phyloP scores from a whole-genome alignment of 495 filamentous ascomycete genomes.

The Penicillium arizonense region DNA sequence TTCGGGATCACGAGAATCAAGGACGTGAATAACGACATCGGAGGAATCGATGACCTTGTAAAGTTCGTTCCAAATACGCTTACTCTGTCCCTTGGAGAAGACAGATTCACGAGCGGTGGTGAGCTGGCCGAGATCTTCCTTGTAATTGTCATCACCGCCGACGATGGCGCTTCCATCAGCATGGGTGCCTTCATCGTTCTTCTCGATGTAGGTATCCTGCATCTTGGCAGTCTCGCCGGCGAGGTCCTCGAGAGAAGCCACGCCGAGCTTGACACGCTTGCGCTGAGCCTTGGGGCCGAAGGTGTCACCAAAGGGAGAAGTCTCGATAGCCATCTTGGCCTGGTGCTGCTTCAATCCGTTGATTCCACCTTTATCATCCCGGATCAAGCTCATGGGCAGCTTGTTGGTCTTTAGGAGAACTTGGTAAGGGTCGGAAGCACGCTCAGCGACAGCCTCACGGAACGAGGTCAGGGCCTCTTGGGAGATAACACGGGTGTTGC shows the following conservation, averaged over 20 bases:
- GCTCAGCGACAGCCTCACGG: slow-evolving; percentile 88
- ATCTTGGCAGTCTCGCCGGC: slow-evolving; percentile 73
- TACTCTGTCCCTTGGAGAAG: slow-evolving; percentile 90
- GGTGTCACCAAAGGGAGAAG: slow-evolving; percentile 78
- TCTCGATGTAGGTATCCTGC: slow-evolving; percentile 76
- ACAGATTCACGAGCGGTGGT: slow-evolving; percentile 80
- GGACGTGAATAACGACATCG: slow-evolving; percentile 93
- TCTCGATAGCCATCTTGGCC: slow-evolving; percentile 92
- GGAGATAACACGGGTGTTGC: slow-evolving; percentile 67
- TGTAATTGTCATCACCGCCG: slow-evolving; percentile 49
- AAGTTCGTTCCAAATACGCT: slow-evolving; percentile 97
- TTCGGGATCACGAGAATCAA: slow-evolving; percentile 88
- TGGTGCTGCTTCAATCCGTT: slow-evolving; percentile 89
- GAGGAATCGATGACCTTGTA: slow-evolving; percentile 97
- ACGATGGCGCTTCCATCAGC: slow-evolving; percentile 64
- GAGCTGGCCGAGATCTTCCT: slow-evolving; percentile 48
- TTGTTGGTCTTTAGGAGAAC: slow-evolving; percentile 94
- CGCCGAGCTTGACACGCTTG: slow-evolving; percentile 85
- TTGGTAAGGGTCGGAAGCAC: slow-evolving; percentile 85
- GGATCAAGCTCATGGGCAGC: slow-evolving; percentile 78
- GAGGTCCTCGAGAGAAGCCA: slow-evolving; percentile 76
- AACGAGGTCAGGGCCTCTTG: slow-evolving; percentile 73
- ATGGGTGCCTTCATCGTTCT: slow-evolving; percentile 67
- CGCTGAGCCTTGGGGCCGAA: slow-evolving; percentile 93
- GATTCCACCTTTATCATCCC: slow-evolving; percentile 53